Base-by-base conservation (phyloP, 83 land plant genomes). In the Diphasiastrum complanatum region DNA sequence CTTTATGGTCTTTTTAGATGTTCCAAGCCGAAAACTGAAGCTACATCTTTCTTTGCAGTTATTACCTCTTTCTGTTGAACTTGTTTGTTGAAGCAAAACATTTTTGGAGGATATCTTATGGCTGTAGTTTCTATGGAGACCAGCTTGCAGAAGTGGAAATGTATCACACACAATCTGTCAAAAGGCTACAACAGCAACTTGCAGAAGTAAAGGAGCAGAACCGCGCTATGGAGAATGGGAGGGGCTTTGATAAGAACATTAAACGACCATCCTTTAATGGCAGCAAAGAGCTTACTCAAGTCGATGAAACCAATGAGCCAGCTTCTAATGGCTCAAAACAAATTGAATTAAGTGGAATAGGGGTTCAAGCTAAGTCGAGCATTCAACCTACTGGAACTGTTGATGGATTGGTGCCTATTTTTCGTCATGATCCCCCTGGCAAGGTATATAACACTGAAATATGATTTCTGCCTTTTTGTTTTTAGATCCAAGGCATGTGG, bases 71-170 rank as follows among this genome's bases (percentile, higher is more conserved):
- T 26, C 20, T 62, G 14, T 47, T 10, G 23, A 29, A 18, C 65
- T 24, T 30, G 60, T 4, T 48, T 48, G 27, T 47, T 46, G 30
- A 28, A 29, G 26, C 60, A 27, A 18, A 45, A 47, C 16, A 23
- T n/a, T n/a, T n/a, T n/a, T n/a, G n/a, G n/a, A n/a, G n/a, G 31
- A 50, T 26, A 33, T 23, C 25, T 19, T 62, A 38, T 62, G 23
- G 37, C 25, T 57, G 43, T 40, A 20, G 12, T 38, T 30, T 27
- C 33, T 11, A n/a, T n/a, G n/a, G n/a, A n/a, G n/a, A n/a, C n/a
- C 66, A 74, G 78, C 61, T 74, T 35, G 53, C 67, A 63, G 78
- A 74, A 31, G 47, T 74, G 45, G 78, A 74, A 55, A 67, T 73
- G 28, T 74, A 60, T 45, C 68, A 74, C 36, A 32, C 60, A 31